Evolutionary conservation across 2,329 filamentous ascomycete genomes (phyloP), one percentile per base, ranked within the genome.

Genomic region (Lasiodiplodia sp.): DNA sequence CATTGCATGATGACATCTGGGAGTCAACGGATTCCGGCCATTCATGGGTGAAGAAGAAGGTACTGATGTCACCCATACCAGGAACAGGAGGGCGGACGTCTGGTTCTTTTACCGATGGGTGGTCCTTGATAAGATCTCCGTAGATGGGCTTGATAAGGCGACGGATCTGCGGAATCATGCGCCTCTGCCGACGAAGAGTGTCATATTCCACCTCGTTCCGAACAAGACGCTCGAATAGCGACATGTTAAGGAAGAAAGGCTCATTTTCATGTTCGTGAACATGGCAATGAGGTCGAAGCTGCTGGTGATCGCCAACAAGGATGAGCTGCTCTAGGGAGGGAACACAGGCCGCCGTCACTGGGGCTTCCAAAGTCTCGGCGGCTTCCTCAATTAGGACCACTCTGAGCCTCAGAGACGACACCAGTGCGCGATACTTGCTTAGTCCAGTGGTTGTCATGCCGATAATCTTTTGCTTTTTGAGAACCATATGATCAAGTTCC

Each of bases 151-250:
- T 75, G 3, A 92, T 79, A 3, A 91, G 76, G 58, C 85, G 82
- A 53, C 90, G 84, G 66, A 92, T 87, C 69, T 91, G 88, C 0
- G 89, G 87, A n/a, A 87, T 86, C 91, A 92, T 92, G 58, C 90
- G 82, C 51, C 92, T 87, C 77, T 97, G 93, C 63, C 87, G 84
- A 1, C 84, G 86, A 0, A 96, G 83, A 66, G 87, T 88, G 1
- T 86, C 85, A 73, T 87, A 93, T 0, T 88, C 86, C 21, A 94
- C 80, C 0, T 83, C 75, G 18, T 92, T 88, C 4, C 84, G 82
- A n/a, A 96, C 86, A 16, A 96, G 83, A 1, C 93, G 86, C 79
- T 96, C 91, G 73, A 96, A 96, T 73, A 96, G 85, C 0, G 92
- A 96, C 0, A 93, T 80, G 38, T 92, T 88, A 44, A 96, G 83